Evolutionary conservation across 345 rosid species (phyloP), one percentile per base, ranked within the genome.

Genomic region (Cardamine resedifolia): DNA sequence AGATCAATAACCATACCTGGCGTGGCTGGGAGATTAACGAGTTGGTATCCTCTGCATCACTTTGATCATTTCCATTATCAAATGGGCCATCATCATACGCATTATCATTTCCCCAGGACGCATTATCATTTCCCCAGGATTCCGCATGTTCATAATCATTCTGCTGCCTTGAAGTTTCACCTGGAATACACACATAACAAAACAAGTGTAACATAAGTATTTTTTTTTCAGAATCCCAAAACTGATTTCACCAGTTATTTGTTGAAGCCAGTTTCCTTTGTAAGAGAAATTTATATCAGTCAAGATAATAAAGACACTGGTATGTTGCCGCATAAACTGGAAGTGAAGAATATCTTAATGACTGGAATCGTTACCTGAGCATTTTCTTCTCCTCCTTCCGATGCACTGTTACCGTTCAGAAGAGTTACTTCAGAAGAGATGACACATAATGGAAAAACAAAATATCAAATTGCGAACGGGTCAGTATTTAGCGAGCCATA

Each of bases 1-100:
- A 47, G 60, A 74, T 55, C 58, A 23, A 60, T 9, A 76, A 47
- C 31, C 75, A 14, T 68, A 91, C 98, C 97, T 89, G 96, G 47
- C 96, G 96, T 71, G 98, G 98, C 75, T 87, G 95, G 75, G 96
- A 86, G 67, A 94, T 91, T 47, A 94, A 86, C 8, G 80, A 59
- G 71, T 79, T 74, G 15, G 78, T 31, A 51, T 81, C 88, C 53
- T 86, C 96, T 58, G 62, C 83, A 79, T 91, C 97, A 57, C 89
- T 85, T 63, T 78, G 83, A 55, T 73, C 83, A 70, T 79, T 73
- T 73, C 80, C 91, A 64, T 85, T 74, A 50, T 86, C 91, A 76
- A 81, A 83, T 41, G 83, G 87, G 7, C 82, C 88, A 52, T 79
- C 88, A 76, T 76, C 71, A 77, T 78, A 81, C 14, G 7, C 84